phyloP scores from a whole-genome alignment of 495 filamentous ascomycete genomes.

The Talaromyces ruber region DNA sequence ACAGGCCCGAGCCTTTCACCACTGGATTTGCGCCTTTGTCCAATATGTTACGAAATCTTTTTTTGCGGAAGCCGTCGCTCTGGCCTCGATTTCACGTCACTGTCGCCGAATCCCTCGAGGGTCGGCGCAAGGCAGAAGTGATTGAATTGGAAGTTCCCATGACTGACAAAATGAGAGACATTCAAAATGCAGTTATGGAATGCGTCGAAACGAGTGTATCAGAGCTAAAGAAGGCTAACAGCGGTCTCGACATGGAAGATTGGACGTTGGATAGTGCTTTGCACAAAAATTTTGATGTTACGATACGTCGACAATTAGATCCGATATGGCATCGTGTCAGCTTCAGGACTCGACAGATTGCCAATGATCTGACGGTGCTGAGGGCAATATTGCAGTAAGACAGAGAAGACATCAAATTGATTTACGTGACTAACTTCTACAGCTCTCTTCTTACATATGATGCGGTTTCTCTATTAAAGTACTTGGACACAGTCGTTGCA shows the following conservation, averaged over 20 bases:
- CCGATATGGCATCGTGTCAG: constrained; percentile 96
- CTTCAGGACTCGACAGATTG: constrained; percentile 90
- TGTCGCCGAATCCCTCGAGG: constrained; percentile 81
- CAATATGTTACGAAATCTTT: constrained; percentile 88
- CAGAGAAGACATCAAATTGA: neutral
- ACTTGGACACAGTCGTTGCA: constrained; percentile 88
- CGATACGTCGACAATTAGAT: constrained; percentile 83
- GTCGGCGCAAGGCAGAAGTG: constrained; percentile 87
- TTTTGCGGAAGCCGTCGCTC: constrained; percentile 77
- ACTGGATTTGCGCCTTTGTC: constrained; percentile 82
- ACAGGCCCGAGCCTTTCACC: constrained; percentile 87
- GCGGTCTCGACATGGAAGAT: constrained; percentile 89
- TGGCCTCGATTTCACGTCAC: constrained; percentile 95
- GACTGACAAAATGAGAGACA: constrained; percentile 87
- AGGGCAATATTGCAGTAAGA: constrained; percentile 74
- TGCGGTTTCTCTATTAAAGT: constrained; percentile 83
- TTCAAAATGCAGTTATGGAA: constrained; percentile 90
- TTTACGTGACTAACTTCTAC: constrained; percentile 11
- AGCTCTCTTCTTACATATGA: constrained; percentile 71
- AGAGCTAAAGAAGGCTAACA: constrained; percentile 83
- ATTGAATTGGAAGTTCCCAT: constrained; percentile 96
- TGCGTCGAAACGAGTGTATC: constrained; percentile 92
- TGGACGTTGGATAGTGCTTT: constrained; percentile 96
- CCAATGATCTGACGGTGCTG: constrained; percentile 76
- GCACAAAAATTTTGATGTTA: constrained; percentile 83